Base-by-base conservation (phyloP, 2,329 filamentous ascomycete species). In the Phoma sp. region DNA sequence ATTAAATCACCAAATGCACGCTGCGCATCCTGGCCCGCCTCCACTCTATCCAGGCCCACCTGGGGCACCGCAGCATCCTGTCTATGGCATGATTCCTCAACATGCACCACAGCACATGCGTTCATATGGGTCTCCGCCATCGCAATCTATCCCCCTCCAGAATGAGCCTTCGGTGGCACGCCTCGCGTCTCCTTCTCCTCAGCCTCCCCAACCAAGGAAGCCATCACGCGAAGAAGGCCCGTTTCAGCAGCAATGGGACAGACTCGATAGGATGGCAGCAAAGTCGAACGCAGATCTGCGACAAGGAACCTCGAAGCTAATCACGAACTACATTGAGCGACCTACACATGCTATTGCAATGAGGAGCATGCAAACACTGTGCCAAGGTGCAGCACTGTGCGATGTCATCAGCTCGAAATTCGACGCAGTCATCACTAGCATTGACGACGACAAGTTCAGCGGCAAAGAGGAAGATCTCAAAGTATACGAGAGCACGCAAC, bases 381-480 rank as follows among this genome's bases (percentile, higher is more conserved):
- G 70, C 50, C 77, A 73, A 59, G 75, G 71, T 21, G 76, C 70
- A 24, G 78, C 70, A 6, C 73, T 85, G 17, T 85, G 81, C 63
- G 85, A 90, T 64, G 77, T 85, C 50, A 83, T 92, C 41, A 83
- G 81, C 13, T 78, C 79, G 3, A 85, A 85, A 47, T 82, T 93
- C 57, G 84, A 91, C 70, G 77, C 85, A 39, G 81, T 91, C 52
- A 85, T 93, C 70, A 91, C 89, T 0, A 80, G 84, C 25, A 92
- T 93, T 51, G 90, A 93, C 70, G 79, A 82, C 19, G 88, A 90
- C 24, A 77, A 72, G 9, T 83, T 83, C 49, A 78, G 73, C 55
- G 81, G 81, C 13, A 74, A 77, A 50, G 79, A 89, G 67, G 79
- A 78, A 47, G 84, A 85, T 49, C 74, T 88, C 27, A 65, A 71